phyloP scores from a whole-genome alignment of 2,329 filamentous ascomycete genomes.

The Rugonectria rugulosa region DNA sequence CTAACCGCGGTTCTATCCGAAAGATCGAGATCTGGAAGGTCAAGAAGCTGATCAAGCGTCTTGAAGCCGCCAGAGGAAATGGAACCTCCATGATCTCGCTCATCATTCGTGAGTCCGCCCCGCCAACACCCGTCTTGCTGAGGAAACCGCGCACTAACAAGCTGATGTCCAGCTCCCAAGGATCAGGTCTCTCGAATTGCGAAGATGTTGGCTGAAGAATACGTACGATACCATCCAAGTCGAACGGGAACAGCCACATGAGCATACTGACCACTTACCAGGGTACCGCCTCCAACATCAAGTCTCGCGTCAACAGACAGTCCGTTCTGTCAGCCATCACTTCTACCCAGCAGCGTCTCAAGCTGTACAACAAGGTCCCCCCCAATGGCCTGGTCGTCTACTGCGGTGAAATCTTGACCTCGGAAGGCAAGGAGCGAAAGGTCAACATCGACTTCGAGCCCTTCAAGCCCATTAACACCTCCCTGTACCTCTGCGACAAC shows the following conservation, averaged over 20 bases:
- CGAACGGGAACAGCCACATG: neutral
- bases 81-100: conserved; percentile 99
- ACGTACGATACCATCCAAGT: conserved; percentile 63
- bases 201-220: conserved; percentile 99
- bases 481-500: conserved; percentile 99
- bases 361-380: conserved; percentile 98
- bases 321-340: conserved; percentile 98
- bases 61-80: conserved; percentile 96
- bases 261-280: conserved; percentile 49
- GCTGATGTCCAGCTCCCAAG: conserved; percentile 76
- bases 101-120: conserved; percentile 81
- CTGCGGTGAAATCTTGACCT: conserved; percentile 99
- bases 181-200: conserved; percentile 95
- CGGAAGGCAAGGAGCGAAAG: conserved; percentile 98
- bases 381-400: conserved; percentile 98
- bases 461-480: conserved; percentile 99
- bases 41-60: conserved; percentile 99
- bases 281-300: conserved; percentile 99
- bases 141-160: conserved; percentile 38
- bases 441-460: conserved; percentile 99
- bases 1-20: conserved; percentile 29
- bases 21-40: conserved; percentile 92
- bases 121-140: neutral
- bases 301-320: conserved; percentile 98
- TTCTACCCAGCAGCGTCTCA: conserved; percentile 97